Conservation (phyloP, 352 stramenopile genomes). For the Plasmopara halstedii region DNA sequence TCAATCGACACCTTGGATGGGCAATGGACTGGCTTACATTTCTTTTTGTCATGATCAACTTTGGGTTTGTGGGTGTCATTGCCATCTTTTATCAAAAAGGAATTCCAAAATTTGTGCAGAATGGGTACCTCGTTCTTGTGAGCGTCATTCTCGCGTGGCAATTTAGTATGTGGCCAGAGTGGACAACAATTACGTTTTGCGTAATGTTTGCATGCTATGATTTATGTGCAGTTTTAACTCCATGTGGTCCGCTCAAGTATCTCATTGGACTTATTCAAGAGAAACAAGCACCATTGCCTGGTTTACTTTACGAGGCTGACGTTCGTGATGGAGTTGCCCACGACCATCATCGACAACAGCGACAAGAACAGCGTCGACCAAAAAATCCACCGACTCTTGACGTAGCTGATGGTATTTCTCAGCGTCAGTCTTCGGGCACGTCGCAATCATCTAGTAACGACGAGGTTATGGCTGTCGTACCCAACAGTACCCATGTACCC, state of each 20-base stretch:
- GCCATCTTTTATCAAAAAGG: slow-evolving; percentile 89
- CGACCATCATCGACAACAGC: slow-evolving; percentile 22
- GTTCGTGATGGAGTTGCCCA: slow-evolving; percentile 68
- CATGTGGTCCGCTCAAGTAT: slow-evolving; percentile 94
- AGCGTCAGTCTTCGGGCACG: slow-evolving; percentile 32
- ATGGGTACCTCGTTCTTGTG: slow-evolving; percentile 92
- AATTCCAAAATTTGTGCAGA: slow-evolving; percentile 81
- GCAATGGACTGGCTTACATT: slow-evolving; percentile 70
- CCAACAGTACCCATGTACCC: slow-evolving; percentile 11
- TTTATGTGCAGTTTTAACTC: slow-evolving; percentile 96
- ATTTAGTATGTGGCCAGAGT: slow-evolving; percentile 94
- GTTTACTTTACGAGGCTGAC: slow-evolving; percentile 95
- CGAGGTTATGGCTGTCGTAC: slow-evolving; percentile 15
- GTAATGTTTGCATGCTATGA: slow-evolving; percentile 97
- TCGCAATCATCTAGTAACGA: slow-evolving; percentile 29
- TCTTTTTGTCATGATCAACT: slow-evolving; percentile 88
- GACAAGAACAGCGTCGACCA: slow-evolving; percentile 9
- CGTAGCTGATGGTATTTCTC: neutral
- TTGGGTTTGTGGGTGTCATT: slow-evolving; percentile 83
- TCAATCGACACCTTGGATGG: slow-evolving; percentile 69
- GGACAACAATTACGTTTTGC: slow-evolving; percentile 87
- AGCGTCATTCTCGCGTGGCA: slow-evolving; percentile 97
- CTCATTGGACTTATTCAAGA: slow-evolving; percentile 91
- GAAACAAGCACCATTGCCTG: slow-evolving; percentile 84
- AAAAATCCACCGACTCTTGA: slow-evolving; percentile 17